Conservation (phyloP, 768 basidiomycete genomes). For the Dictyophora rubrovolvata region DNA sequence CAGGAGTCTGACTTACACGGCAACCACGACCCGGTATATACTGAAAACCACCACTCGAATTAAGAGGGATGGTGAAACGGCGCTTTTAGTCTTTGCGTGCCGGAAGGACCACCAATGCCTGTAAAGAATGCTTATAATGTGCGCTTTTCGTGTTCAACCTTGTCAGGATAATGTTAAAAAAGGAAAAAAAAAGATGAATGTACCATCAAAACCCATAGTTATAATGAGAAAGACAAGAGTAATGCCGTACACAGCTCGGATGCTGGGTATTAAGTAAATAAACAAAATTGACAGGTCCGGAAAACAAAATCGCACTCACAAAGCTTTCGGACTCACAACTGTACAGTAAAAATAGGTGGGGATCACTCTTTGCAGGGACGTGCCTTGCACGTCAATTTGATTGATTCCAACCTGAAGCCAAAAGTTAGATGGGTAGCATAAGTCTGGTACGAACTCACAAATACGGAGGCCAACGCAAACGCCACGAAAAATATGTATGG, state of each 20-base stretch:
- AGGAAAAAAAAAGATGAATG: no score
- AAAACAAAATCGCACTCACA: not conserved
- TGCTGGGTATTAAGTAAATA: not conserved
- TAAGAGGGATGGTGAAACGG: not conserved
- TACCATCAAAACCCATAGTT: conserved; percentile 5
- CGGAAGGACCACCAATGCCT: not conserved
- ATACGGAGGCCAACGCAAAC: conserved; percentile 1
- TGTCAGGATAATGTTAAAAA: not conserved
- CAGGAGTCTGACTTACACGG: not conserved
- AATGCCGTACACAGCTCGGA: conserved; percentile 1
- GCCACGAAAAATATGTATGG: conserved; percentile 2
- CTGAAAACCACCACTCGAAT: not conserved
- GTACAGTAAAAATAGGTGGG: conserved; percentile 6
- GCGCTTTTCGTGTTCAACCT: not conserved
- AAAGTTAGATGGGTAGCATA: not conserved
- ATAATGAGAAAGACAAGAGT: conserved; percentile 1
- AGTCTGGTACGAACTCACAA: not conserved
- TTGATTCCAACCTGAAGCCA: not conserved
- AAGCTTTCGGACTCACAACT: not conserved
- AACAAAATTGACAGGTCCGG: not conserved
- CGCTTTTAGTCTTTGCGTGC: not conserved
- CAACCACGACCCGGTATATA: not conserved
- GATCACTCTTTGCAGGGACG: not conserved
- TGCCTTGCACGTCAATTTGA: not conserved
- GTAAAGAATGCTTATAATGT: conserved; percentile 1